Evolutionary conservation across 2,329 filamentous ascomycete genomes (phyloP).

Genomic region (Diplocarpon mali): DNA sequence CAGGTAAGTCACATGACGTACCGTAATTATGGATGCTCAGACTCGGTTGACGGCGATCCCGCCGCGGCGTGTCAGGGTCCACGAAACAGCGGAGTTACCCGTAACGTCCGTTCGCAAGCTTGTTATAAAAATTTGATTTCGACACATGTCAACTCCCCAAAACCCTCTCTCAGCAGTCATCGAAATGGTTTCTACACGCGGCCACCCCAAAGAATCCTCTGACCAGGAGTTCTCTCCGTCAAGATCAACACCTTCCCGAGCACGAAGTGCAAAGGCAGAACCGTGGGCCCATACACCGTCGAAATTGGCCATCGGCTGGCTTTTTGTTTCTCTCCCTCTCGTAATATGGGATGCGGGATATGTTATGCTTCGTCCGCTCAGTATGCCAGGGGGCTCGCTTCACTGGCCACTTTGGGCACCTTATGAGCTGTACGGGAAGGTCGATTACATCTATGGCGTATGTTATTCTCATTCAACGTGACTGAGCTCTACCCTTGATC

Average conservation of each 20-base stretch:
- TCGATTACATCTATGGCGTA: constrained; percentile 52
- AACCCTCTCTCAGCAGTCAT: background rate
- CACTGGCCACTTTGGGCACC: constrained; percentile 53
- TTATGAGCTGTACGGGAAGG: constrained; percentile 52
- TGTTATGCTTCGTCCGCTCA: constrained; percentile 53
- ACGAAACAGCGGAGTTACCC: no score
- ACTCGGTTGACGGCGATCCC: no score
- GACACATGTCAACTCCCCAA: background rate
- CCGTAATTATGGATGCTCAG: no score
- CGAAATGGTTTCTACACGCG: constrained; percentile 45
- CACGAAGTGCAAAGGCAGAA: constrained; percentile 18
- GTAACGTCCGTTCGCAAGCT: no score
- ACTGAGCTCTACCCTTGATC: no score
- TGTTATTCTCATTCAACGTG: background rate
- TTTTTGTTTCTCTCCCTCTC: constrained; percentile 49
- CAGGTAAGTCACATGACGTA: no score
- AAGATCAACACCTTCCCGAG: constrained; percentile 16
- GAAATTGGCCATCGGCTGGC: constrained; percentile 47
- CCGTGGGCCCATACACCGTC: constrained; percentile 50
- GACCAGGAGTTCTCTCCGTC: constrained; percentile 20
- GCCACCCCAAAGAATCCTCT: constrained; percentile 41
- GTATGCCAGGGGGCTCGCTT: constrained; percentile 51
- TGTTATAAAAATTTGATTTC: background rate
- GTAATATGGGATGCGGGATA: constrained; percentile 58
- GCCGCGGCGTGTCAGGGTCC: no score